phyloP scores from a whole-genome alignment of 768 basidiomycete genomes.

The Sistotremastrum suecicum region DNA sequence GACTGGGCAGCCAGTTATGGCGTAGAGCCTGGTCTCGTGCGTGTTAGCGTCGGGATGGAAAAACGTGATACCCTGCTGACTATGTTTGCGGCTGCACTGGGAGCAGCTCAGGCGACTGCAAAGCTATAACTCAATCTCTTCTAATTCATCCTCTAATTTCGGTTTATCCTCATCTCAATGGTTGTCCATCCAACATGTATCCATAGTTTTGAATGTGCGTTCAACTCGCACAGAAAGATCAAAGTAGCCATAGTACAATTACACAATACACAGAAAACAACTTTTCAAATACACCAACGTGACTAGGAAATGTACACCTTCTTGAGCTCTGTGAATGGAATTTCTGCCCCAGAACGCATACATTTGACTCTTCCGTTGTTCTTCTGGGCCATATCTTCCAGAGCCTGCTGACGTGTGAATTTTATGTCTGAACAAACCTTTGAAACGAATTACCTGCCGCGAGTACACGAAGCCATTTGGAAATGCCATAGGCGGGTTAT shows the following conservation, averaged over 20 bases:
- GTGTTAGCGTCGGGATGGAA: slow-evolving; percentile 90
- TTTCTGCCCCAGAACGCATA: slow-evolving; percentile 55
- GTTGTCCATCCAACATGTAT: too few species aligned
- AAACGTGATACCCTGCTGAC: slow-evolving; percentile 38
- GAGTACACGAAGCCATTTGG: slow-evolving; percentile 90
- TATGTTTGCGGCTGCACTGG: slow-evolving; percentile 50
- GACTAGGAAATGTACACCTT: slow-evolving; percentile 84
- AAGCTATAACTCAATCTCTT: neutral
- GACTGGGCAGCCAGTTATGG: slow-evolving; percentile 86
- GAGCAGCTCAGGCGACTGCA: slow-evolving; percentile 47
- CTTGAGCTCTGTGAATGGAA: slow-evolving; percentile 49
- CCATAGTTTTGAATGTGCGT: too few species aligned
- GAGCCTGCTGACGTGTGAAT: slow-evolving; percentile 34
- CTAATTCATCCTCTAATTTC: too few species aligned
- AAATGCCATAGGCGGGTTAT: slow-evolving; percentile 86
- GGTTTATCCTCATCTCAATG: too few species aligned
- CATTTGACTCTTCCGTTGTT: slow-evolving; percentile 74
- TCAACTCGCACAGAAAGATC: too few species aligned
- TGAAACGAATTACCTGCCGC: slow-evolving; percentile 43
- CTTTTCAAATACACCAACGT: neutral
- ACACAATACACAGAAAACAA: too few species aligned
- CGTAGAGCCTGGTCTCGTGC: slow-evolving; percentile 70
- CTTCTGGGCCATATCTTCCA: slow-evolving; percentile 76
- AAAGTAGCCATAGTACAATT: too few species aligned
- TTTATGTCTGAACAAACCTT: neutral